Conservation (phyloP, 306 rosid genomes). For the Cucumis cinereus region DNA sequence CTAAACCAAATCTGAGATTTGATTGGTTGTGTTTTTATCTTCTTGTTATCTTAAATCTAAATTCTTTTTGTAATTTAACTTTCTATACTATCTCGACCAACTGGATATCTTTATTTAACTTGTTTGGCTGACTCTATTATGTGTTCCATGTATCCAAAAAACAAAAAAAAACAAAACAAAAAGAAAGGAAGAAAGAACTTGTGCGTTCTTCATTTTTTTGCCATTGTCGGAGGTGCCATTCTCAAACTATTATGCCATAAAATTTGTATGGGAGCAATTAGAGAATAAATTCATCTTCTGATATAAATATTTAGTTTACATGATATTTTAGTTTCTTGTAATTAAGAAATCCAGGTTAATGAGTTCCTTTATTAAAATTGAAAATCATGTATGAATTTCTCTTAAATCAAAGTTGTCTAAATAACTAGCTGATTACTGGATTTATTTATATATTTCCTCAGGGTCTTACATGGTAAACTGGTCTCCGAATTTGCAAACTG, state of each 20-base stretch:
- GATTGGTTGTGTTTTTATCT: not conserved
- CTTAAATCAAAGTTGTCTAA: not conserved
- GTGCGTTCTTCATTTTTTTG: not conserved
- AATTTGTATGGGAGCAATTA: not conserved
- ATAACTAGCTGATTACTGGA: not conserved
- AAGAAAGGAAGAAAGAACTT: not conserved
- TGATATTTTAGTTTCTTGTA: not conserved
- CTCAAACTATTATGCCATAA: not conserved
- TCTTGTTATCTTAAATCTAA: not conserved
- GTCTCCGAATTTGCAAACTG: constrained; percentile 93
- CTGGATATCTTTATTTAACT: not conserved
- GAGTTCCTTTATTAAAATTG: not conserved
- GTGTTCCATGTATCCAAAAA: not conserved
- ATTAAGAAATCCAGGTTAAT: not conserved
- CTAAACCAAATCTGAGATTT: not conserved
- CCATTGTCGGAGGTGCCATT: not conserved
- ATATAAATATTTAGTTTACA: not conserved
- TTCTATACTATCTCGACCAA: not conserved
- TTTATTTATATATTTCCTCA: constrained; percentile 16
- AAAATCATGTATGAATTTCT: not conserved
- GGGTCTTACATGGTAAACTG: constrained; percentile 97
- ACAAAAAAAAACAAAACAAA: not conserved
- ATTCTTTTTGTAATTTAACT: not conserved
- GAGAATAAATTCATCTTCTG: not conserved
- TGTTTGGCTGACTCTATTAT: not conserved